phyloP scores from a whole-genome alignment of 2,329 filamentous ascomycete species.

The Aspergillus viridinutans region DNA sequence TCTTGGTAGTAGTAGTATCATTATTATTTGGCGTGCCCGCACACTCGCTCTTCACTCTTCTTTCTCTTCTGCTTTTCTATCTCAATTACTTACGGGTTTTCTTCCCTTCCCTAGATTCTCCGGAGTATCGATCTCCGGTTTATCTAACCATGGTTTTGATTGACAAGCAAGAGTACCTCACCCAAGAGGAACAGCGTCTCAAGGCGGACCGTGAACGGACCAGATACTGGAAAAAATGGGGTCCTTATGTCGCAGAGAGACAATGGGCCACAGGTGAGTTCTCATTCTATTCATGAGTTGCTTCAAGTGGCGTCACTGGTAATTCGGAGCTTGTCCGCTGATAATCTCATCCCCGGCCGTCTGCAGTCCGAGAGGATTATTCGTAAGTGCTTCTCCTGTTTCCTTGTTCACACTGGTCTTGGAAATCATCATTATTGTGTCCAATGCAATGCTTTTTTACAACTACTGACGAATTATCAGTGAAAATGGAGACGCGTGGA shows the following conservation, averaged over 20 bases:
- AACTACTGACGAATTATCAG: conserved; percentile 36
- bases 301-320: background rate
- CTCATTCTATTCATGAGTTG: background rate
- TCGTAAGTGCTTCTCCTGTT: conserved; percentile 48
- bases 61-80: background rate
- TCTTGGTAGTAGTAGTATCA: background rate
- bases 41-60: background rate
- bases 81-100: background rate
- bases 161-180: conserved; percentile 81
- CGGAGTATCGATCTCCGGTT: background rate
- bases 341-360: conserved; percentile 19
- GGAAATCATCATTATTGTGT: background rate
- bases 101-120: background rate
- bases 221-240: conserved; percentile 99
- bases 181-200: conserved; percentile 84
- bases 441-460: conserved; percentile 1
- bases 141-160: conserved; percentile 71
- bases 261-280: conserved; percentile 87
- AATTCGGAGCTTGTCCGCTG: conserved; percentile 10
- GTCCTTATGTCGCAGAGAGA: conserved; percentile 85
- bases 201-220: conserved; percentile 75
- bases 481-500: conserved; percentile 89
- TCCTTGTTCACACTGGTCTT: background rate
- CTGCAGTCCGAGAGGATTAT: conserved; percentile 83
- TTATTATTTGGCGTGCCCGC: background rate